These are phyloP conservation scores for Teratosphaeria pseudoeucalypti DNA, from an alignment of 2,329 filamentous ascomycete species.

Conservation along the genomic window DNA sequence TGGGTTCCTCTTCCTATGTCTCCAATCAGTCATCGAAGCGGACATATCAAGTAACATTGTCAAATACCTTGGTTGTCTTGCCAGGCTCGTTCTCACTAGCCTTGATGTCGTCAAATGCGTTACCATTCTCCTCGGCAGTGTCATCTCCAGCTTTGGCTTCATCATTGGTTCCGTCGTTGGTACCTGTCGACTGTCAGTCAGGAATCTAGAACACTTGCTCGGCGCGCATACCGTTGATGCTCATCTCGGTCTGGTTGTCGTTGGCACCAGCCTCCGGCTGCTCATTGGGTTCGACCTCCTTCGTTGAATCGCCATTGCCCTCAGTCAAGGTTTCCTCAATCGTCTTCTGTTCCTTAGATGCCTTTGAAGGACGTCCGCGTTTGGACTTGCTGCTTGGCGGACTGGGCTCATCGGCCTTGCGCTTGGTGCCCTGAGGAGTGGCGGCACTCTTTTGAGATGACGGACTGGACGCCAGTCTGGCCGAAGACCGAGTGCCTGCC, in stretches of 20 bases:
- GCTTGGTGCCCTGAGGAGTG: slow-evolving; percentile 15
- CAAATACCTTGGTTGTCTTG: slow-evolving; percentile 17
- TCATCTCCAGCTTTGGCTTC: slow-evolving; percentile 4
- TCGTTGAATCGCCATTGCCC: slow-evolving; percentile 12
- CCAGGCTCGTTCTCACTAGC: slow-evolving; percentile 20
- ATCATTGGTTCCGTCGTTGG: slow-evolving; percentile 1
- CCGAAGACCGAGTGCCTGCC: slow-evolving; percentile 23
- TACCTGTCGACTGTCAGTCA: slow-evolving; percentile 9
- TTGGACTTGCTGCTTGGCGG: slow-evolving; percentile 28
- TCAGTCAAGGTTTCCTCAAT: slow-evolving; percentile 44
- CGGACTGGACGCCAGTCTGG: slow-evolving; percentile 16
- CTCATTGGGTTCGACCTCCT: slow-evolving; percentile 13
- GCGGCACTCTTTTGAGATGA: slow-evolving; percentile 10
- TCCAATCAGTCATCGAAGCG: neutral
- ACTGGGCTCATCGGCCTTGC: slow-evolving; percentile 21
- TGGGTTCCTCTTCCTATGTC: neutral
- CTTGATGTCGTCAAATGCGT: slow-evolving; percentile 21
- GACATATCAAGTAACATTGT: neutral
- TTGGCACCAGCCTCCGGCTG: slow-evolving; percentile 6
- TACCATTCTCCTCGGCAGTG: slow-evolving; percentile 6
- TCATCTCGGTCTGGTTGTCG: slow-evolving; percentile 1
- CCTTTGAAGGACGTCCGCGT: slow-evolving; percentile 29
- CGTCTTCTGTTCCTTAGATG: slow-evolving; percentile 39
- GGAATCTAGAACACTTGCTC: slow-evolving; percentile 5
- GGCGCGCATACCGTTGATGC: slow-evolving; percentile 3